phyloP scores from a whole-genome alignment of 495 filamentous ascomycete genomes.

The Usnea hakonensis region DNA sequence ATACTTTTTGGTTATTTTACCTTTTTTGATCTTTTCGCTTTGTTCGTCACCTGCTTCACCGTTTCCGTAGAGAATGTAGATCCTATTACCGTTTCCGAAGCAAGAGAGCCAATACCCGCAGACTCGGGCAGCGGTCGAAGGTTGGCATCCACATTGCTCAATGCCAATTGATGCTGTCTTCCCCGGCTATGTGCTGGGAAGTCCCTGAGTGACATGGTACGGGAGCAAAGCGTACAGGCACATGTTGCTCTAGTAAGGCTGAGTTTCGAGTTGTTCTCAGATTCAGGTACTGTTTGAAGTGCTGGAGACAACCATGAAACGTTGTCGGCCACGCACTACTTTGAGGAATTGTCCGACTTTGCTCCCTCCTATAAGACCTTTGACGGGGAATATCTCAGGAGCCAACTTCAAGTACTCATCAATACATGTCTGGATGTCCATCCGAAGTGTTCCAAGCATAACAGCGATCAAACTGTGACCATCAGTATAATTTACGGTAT shows the following conservation, averaged over 20 bases:
- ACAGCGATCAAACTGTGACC: slow-evolving; percentile 35
- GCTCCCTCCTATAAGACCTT: slow-evolving; percentile 16
- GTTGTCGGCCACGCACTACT: not conserved
- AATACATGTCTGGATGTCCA: slow-evolving; percentile 36
- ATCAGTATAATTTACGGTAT: slow-evolving; percentile 6
- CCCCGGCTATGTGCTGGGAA: not conserved
- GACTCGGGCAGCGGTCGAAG: too few relatives aligned
- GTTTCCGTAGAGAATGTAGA: not conserved
- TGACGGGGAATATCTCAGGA: not conserved
- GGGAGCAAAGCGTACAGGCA: not conserved
- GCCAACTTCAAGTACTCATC: slow-evolving; percentile 22
- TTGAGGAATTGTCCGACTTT: not conserved
- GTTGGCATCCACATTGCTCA: not conserved
- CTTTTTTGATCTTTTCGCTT: too few relatives aligned
- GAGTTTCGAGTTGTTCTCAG: too few relatives aligned
- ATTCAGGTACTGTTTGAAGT: too few relatives aligned
- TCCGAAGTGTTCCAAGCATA: slow-evolving; percentile 38
- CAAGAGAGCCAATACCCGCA: not conserved
- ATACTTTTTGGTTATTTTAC: not conserved
- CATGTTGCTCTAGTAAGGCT: not conserved
- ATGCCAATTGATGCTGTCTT: not conserved
- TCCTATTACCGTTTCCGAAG: not conserved
- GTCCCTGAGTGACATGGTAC: not conserved
- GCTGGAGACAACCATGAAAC: slow-evolving; percentile 3
- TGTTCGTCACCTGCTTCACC: too few relatives aligned